Evolutionary conservation across 768 basidiomycete genomes (phyloP), one percentile per base, ranked within the genome.

Genomic region (Podaxis sp.): DNA sequence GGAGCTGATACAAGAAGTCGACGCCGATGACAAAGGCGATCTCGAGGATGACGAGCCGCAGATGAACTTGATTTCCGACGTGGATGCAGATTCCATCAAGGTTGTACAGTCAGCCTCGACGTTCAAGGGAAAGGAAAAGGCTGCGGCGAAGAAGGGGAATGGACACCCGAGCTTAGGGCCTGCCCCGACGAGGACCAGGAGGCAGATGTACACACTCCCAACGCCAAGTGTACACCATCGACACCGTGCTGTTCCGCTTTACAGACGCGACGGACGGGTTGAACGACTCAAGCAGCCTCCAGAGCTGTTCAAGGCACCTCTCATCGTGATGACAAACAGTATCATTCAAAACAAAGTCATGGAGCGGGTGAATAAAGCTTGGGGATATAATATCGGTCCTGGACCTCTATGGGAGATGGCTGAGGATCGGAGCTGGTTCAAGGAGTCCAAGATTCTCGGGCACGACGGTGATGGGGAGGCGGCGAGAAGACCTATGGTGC

Each of bases 361-460:
- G 1, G 82, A 83, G 55, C 80, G 88, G n/a, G 73, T 89, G 8
- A 86, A 81, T 67, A 90, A 87, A 67, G 78, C 88, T 0, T 90
- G 87, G 88, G 86, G 88, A 0, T 86, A 83, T 68, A 91, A 90
- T 66, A 83, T 90, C 13, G 90, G 91, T 3, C 71, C 84, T 2
- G 92, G 93, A 0, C 90, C 91, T 1, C 67, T 91, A 5, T 94
- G 91, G 91, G 88, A 93, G 63, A 72, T 93, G 38, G 73, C 83
- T 48, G 93, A 95, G 69, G 93, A 95, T 66, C 74, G 90, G 55
- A 84, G 82, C 1, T 94, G 89, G 83, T 93, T 79, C 72, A 92
- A 90, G 69, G 92, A 93, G 66, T 79, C 82, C 2, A 63, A 70
- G 36, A 62, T 69, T 11, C 66, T 65, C 0, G 74, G 74, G 2